Conservation (phyloP, 306 rosid genomes). For the Begonia fuchsioides region DNA sequence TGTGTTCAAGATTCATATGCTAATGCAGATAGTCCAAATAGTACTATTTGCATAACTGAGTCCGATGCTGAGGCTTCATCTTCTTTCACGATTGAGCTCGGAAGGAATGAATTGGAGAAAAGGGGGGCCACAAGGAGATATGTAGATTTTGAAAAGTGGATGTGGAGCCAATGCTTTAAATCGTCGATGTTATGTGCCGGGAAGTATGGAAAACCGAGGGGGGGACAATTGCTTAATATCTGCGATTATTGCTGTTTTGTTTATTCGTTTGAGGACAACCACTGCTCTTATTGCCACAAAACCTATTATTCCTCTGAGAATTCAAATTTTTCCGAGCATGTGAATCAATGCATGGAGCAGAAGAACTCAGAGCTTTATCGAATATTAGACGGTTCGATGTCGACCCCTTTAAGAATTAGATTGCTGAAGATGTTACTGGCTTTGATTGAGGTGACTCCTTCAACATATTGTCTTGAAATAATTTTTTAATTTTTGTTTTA, state of each 20-base stretch:
- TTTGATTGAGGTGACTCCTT: constrained; percentile 43
- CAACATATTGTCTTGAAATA: constrained; percentile 6
- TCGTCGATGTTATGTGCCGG: constrained; percentile 29
- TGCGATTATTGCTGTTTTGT: constrained; percentile 36
- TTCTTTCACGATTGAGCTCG: constrained; percentile 46
- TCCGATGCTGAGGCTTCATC: constrained; percentile 37
- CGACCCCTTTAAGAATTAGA: constrained; percentile 39
- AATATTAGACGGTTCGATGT: constrained; percentile 15
- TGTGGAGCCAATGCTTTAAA: constrained; percentile 43
- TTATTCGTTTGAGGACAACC: constrained; percentile 22
- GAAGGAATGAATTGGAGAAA: constrained; percentile 31
- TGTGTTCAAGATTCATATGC: constrained; percentile 14
- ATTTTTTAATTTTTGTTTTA: not conserved
- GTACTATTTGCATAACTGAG: constrained; percentile 20
- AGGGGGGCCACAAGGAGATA: constrained; percentile 40
- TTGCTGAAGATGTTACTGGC: constrained; percentile 46
- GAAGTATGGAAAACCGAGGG: constrained; percentile 39
- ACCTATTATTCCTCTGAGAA: constrained; percentile 18
- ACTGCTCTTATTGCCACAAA: constrained; percentile 33
- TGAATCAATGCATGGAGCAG: constrained; percentile 21
- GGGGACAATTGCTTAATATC: constrained; percentile 23
- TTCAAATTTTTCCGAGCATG: constrained; percentile 23
- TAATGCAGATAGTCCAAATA: constrained; percentile 20
- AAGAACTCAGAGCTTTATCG: constrained; percentile 7
- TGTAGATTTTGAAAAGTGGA: constrained; percentile 62